Percentiles rank a stretch among this genome's conserved stretches.
Evolutionary conservation across 495 filamentous ascomycete genomes (phyloP).

Genomic region (Hypoxylon trugodes): DNA sequence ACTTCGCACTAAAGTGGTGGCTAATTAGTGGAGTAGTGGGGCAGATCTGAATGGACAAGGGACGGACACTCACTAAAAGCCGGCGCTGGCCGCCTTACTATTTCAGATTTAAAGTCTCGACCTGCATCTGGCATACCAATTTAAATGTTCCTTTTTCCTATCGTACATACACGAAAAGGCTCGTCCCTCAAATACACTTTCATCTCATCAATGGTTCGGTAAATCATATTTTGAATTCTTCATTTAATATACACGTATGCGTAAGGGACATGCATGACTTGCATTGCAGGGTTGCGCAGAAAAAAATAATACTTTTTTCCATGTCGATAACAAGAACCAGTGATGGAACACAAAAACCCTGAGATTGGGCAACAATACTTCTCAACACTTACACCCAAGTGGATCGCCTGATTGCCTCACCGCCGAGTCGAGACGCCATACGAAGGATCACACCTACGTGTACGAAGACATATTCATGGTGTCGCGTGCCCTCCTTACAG

Average conservation of each 20-base stretch:
- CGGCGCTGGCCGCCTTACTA: no score
- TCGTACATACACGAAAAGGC: no score
- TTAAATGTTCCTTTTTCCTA: no score
- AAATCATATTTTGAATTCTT: background rate
- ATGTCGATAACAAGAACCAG: background rate
- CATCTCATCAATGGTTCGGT: no score
- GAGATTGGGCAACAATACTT: constrained; percentile 24
- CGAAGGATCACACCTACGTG: background rate
- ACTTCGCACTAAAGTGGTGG: no score
- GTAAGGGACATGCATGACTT: constrained; percentile 9
- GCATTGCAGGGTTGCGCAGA: constrained; percentile 3
- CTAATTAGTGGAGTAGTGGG: no score
- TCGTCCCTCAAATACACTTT: no score
- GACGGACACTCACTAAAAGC: no score
- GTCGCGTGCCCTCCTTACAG: background rate
- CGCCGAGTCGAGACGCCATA: no score
- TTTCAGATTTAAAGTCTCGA: no score
- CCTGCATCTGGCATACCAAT: no score
- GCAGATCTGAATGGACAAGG: no score
- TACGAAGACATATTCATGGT: background rate
- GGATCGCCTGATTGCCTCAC: constrained; percentile 6
- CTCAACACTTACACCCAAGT: constrained; percentile 25
- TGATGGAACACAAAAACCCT: background rate
- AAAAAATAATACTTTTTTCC: background rate
- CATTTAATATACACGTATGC: background rate